Base-by-base conservation (phyloP, 768 basidiomycete genomes). In the Rhodocollybia butyracea region DNA sequence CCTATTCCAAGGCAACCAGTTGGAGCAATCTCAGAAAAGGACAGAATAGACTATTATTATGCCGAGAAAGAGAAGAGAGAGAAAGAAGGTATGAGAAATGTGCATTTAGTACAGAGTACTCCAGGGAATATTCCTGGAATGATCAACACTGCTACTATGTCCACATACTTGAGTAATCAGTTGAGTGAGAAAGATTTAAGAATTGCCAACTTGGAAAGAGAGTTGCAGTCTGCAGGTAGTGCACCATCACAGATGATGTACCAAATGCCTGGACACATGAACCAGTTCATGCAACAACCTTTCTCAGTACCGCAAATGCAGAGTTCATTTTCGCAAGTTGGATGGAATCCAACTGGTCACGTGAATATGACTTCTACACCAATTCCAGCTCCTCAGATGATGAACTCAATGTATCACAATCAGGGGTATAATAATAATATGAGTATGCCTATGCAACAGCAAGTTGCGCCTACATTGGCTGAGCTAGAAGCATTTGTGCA, bases 1-100 rank as follows among this genome's bases (percentile, higher is more conserved):
- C 48, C 48, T 8, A 51, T 51, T 4, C 48, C 48, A 30, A 51
- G 48, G n/a, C 36, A 36, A 34, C 48, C 48, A 51, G 48, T 51
- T 51, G 48, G 36, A 51, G 45, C 45, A 24, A 27, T 30, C 12
- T 46, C 26, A 12, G 45, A 46, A 46, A 46, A 46, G 13, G 41
- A 42, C 19, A 42, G 41, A 42, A 22, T 42, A 21, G 41, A 42
- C 13, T 42, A 21, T 13, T 42, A 21, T 22, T 42, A 42, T 42
- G 17, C 19, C 5, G 41, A 42, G 13, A 42, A 42, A 13, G 41
- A 42, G 41, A 42, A 13, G 13, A 42, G 13, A 22, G n/a, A n/a
- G n/a, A n/a, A n/a, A n/a, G n/a, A n/a, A n/a, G n/a, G n/a, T n/a
- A n/a, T n/a, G n/a, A 42, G 41, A 24, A 42, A 42, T 42, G 41